These are phyloP conservation scores for Graphiopsis chlorocephala DNA, from an alignment of 2,329 filamentous ascomycete genomes.

Conservation along the genomic window DNA sequence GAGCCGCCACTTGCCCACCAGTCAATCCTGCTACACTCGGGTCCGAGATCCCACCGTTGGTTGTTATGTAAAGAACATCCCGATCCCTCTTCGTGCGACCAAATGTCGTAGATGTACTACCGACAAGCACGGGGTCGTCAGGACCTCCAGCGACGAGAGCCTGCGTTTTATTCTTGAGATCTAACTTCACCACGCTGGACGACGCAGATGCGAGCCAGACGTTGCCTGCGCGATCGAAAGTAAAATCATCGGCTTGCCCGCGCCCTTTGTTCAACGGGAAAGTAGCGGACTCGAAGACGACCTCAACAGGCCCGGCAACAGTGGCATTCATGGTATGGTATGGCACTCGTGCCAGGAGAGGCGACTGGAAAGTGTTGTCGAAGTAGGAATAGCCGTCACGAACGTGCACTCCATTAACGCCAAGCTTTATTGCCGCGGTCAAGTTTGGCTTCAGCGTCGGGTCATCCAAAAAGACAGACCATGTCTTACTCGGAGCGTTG, in stretches of 20 bases:
- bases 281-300: slow-evolving; percentile 6
- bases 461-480: slow-evolving; percentile 18
- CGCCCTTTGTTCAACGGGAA: slow-evolving; percentile 9
- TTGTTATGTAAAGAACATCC: slow-evolving; percentile 19
- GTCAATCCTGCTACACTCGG: slow-evolving; percentile 5
- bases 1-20: slow-evolving; percentile 11
- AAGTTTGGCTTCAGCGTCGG: slow-evolving; percentile 21
- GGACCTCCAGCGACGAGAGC: slow-evolving; percentile 18
- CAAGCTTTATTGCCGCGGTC: slow-evolving; percentile 10
- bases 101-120: slow-evolving; percentile 20
- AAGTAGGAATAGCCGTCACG: slow-evolving; percentile 18
- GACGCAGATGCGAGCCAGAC: slow-evolving; percentile 20
- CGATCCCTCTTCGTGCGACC: slow-evolving; percentile 15
- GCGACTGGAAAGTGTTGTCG: slow-evolving; percentile 17
- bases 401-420: slow-evolving; percentile 22
- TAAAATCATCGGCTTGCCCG: slow-evolving; percentile 19
- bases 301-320: slow-evolving; percentile 15
- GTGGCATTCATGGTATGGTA: neutral
- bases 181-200: slow-evolving; percentile 20
- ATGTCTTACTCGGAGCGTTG: slow-evolving; percentile 9
- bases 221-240: slow-evolving; percentile 18
- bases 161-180: slow-evolving; percentile 4
- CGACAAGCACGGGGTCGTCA: slow-evolving; percentile 13
- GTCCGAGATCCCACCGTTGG: slow-evolving; percentile 19
- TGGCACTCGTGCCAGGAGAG: slow-evolving; percentile 16